A percentile compares a stretch with the other conserved stretches of the same genome.
These are phyloP conservation scores for Sequoia sempervirens DNA, from an alignment of 75 land plant genomes.

Conservation along the genomic window DNA sequence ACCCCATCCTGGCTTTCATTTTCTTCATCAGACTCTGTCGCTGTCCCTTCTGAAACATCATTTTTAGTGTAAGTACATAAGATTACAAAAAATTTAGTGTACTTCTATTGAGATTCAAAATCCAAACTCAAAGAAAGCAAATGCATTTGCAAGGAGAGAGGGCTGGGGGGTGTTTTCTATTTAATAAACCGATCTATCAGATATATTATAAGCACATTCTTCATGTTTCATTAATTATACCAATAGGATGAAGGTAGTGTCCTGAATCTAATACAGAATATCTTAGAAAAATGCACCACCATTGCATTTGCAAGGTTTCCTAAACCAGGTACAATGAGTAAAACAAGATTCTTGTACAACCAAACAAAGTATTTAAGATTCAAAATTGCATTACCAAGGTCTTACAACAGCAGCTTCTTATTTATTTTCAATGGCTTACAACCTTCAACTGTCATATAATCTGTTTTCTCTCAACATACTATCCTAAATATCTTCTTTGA, in stretches of 20 bases:
- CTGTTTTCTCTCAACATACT: not conserved
- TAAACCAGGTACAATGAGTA: not conserved
- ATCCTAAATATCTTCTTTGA: not conserved
- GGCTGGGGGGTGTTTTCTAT: not conserved
- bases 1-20: constrained; percentile 67
- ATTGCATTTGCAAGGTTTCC: not conserved
- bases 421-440: not conserved
- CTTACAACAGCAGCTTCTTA: not conserved
- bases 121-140: not conserved
- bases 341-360: not conserved
- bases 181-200: not conserved
- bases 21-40: constrained; percentile 82
- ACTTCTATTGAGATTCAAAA: not conserved
- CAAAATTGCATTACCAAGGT: not conserved
- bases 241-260: not conserved
- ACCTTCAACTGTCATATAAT: not conserved
- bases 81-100: not conserved
- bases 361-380: not conserved
- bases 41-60: constrained; percentile 75
- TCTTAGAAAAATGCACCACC: not conserved
- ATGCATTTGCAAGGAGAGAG: not conserved
- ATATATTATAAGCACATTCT: not conserved
- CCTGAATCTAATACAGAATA: not conserved
- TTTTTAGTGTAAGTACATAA: constrained; percentile 40
- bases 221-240: not conserved